phyloP scores from a whole-genome alignment of 2,329 filamentous ascomycete genomes.

The Capronia epimyces region DNA sequence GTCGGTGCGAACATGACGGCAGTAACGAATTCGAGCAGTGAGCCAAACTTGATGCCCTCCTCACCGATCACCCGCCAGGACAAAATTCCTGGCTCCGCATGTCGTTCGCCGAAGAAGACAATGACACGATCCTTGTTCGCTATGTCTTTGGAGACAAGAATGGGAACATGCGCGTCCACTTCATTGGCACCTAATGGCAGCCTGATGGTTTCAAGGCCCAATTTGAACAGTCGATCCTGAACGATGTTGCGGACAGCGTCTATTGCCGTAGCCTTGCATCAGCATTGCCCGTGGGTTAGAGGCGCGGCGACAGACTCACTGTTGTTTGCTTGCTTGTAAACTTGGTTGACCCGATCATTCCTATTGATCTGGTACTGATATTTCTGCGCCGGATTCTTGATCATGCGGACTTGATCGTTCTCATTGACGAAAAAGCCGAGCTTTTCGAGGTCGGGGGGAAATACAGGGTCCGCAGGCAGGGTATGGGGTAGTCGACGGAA shows the following conservation, averaged over 20 bases:
- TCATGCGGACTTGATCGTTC: constrained; percentile 66
- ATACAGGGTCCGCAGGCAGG: constrained; percentile 65
- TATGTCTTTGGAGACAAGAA: constrained; percentile 60
- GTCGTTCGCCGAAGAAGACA: constrained; percentile 66
- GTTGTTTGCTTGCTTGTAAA: constrained; percentile 69
- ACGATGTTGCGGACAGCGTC: constrained; percentile 60
- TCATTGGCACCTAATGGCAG: constrained; percentile 53
- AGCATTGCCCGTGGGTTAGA: background rate
- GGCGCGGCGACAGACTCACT: no score
- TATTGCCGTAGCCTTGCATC: constrained; percentile 34
- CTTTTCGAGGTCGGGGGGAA: constrained; percentile 58
- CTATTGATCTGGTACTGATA: constrained; percentile 70
- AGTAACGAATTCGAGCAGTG: constrained; percentile 58
- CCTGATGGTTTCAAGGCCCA: constrained; percentile 55
- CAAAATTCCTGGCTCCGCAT: constrained; percentile 68
- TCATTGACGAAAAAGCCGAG: constrained; percentile 79
- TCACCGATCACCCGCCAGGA: constrained; percentile 61
- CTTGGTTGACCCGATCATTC: constrained; percentile 70
- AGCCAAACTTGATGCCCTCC: constrained; percentile 66
- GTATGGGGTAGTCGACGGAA: constrained; percentile 65
- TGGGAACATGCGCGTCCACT: constrained; percentile 57
- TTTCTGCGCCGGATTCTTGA: constrained; percentile 60
- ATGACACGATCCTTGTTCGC: constrained; percentile 57
- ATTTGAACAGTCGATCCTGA: constrained; percentile 53
- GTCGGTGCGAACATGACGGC: constrained; percentile 42